These are phyloP conservation scores for Diaporthe velutina DNA, from an alignment of 2,329 filamentous ascomycete genomes.

Conservation along the genomic window DNA sequence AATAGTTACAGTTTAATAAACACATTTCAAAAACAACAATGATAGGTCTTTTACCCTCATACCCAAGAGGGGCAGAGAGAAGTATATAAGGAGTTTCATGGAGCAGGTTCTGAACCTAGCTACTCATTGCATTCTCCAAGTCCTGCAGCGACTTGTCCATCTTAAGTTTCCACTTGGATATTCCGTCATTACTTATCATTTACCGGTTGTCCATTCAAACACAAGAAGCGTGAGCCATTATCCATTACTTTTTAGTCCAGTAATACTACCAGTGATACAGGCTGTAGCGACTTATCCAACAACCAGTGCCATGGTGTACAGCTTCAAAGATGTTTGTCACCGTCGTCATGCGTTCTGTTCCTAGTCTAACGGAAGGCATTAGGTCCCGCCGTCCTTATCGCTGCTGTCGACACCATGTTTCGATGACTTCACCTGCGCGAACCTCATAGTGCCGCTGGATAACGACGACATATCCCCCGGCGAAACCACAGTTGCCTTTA, in stretches of 20 bases:
- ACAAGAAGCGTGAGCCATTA: neutral
- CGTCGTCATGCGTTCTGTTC: neutral
- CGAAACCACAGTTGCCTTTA: neutral
- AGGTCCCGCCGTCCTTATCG: neutral
- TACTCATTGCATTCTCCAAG: neutral
- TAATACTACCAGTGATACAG: neutral
- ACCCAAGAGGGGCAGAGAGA: too few relatives aligned
- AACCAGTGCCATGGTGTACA: neutral
- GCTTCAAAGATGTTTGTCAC: neutral
- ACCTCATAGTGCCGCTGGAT: neutral
- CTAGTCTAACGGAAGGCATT: neutral
- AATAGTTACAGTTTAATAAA: too few relatives aligned
- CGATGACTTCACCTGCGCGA: neutral
- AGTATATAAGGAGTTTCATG: neutral
- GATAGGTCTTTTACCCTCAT: too few relatives aligned
- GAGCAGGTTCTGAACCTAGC: neutral
- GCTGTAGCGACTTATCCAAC: neutral
- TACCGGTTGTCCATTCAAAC: neutral
- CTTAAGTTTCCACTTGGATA: neutral
- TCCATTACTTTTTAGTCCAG: neutral
- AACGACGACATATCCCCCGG: neutral
- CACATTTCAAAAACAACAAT: too few relatives aligned
- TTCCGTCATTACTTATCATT: neutral
- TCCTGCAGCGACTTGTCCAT: neutral
- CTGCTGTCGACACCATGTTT: neutral